Evolutionary conservation across 495 filamentous ascomycete species (phyloP).

Genomic region (Saxispiralis lemnorum): DNA sequence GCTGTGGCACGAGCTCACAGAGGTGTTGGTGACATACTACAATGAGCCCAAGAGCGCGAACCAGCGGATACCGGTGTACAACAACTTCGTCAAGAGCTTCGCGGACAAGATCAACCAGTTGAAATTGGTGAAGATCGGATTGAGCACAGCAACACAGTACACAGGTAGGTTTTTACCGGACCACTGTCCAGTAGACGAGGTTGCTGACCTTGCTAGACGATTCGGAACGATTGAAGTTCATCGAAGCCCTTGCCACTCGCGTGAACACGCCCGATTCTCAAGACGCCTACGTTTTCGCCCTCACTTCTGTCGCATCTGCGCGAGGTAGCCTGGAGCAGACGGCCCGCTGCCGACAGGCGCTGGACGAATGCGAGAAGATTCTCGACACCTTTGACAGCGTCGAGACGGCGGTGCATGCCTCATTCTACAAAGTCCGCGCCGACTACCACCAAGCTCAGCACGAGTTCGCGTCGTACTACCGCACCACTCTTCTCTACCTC

Average conservation of each 20-base stretch:
- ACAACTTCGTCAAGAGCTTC: conserved; percentile 88
- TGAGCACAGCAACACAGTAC: conserved; percentile 74
- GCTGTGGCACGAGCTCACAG: conserved; percentile 97
- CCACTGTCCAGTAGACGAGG: neutral
- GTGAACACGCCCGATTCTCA: conserved; percentile 85
- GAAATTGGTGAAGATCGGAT: conserved; percentile 77
- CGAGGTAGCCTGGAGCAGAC: conserved; percentile 61
- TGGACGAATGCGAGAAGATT: conserved; percentile 72
- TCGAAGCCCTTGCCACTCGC: conserved; percentile 64
- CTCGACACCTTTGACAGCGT: conserved; percentile 87
- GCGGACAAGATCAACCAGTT: conserved; percentile 97
- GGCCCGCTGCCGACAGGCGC: conserved; percentile 60
- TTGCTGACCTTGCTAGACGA: conserved; percentile 39
- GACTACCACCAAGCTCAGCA: conserved; percentile 84
- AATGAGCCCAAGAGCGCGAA: conserved; percentile 57
- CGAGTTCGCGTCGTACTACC: conserved; percentile 91
- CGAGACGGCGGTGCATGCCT: conserved; percentile 87
- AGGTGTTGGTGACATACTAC: conserved; percentile 77
- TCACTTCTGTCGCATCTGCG: conserved; percentile 74
- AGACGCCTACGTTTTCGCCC: conserved; percentile 91
- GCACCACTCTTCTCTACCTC: conserved; percentile 92
- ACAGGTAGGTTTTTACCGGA: conserved; percentile 37
- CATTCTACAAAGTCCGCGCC: conserved; percentile 90
- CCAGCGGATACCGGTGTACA: conserved; percentile 77
- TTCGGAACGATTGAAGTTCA: conserved; percentile 72